Base-by-base conservation (phyloP, 2,329 filamentous ascomycete species). In the Talaromyces albobiverticillius region DNA sequence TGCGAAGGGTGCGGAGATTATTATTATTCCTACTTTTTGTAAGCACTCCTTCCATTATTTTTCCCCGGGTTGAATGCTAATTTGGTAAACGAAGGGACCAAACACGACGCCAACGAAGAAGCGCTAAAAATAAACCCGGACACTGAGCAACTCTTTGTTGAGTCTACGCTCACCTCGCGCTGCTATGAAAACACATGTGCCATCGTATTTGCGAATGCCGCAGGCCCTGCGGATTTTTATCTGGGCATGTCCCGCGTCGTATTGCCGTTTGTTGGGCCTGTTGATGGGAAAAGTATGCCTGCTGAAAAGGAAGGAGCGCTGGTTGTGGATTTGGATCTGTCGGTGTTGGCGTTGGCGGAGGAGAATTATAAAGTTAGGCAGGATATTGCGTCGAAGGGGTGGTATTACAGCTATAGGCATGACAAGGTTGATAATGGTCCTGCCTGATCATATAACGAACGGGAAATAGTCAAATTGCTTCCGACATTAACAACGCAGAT, bases 261-360 rank as follows among this genome's bases (percentile, higher is more conserved):
- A 2, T 69, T 83, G 6, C 82, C 82, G 0, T 79, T 82, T 59
- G 73, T 79, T 1, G 82, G 82, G 0, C 60, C 82, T 2, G 68
- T 83, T 0, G 80, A 85, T 9, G 6, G 11, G 7, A 45, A 34
- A 54, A 61, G 80, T 41, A 77, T 77, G 40, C 80, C 81, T 64
- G 71, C 69, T 4, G 79, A 89, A 57, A 90, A 95, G 64, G 90
- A 95, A 64, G 77, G 81, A 40, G 84, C 13, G 9, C n/a, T 85
- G 52, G 74, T 84, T 3, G 78, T 79, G 0, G 80, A 84, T 61
- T 64, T 84, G 45, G 80, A 84, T 61, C 71, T 83, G 75, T 70
- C 72, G 43, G 70, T 82, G 13, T 56, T 84, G 23, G 76, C 79
- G 55, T 73, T 81, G 54, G 81, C 80, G 1, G 80, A 84, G 65